Conservation (phyloP, 2,329 filamentous ascomycete species). For the Penicillium sp. region DNA sequence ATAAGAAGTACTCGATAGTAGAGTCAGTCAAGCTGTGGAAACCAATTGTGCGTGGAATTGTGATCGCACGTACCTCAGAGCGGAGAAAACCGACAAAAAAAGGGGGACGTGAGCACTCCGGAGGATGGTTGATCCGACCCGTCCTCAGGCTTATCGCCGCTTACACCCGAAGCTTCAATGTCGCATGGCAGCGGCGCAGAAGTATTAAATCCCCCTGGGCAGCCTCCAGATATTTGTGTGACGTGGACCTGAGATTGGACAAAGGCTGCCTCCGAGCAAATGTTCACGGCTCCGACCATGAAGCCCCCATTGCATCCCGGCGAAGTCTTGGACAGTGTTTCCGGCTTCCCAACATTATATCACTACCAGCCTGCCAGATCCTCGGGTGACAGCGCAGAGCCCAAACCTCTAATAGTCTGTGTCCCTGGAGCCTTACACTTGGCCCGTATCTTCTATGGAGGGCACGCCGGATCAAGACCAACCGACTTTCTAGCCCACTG, state of each 20-base stretch:
- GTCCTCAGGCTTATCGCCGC: not conserved
- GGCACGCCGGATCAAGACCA: not conserved
- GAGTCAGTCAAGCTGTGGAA: too few species aligned
- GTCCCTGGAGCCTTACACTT: not conserved
- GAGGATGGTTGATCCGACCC: not conserved
- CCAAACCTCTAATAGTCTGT: not conserved
- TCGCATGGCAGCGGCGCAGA: too few species aligned
- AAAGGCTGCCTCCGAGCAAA: not conserved
- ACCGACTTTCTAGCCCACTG: not conserved
- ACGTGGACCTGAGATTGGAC: too few species aligned
- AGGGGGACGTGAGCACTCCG: too few species aligned
- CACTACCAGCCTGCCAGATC: constrained; percentile 15
- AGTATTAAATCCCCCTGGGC: too few species aligned
- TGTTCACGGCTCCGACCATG: not conserved
- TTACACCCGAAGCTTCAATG: too few species aligned
- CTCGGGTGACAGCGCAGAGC: too few species aligned
- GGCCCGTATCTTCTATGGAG: not conserved
- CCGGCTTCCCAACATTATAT: constrained; percentile 21
- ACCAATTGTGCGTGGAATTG: too few species aligned
- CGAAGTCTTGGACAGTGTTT: constrained; percentile 17
- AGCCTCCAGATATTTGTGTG: too few species aligned
- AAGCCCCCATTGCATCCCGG: not conserved
- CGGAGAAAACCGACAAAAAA: too few species aligned
- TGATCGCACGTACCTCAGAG: too few species aligned
- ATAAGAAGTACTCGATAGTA: too few species aligned